phyloP scores from a whole-genome alignment of 495 filamentous ascomycete genomes.

The Neurospora sp. region DNA sequence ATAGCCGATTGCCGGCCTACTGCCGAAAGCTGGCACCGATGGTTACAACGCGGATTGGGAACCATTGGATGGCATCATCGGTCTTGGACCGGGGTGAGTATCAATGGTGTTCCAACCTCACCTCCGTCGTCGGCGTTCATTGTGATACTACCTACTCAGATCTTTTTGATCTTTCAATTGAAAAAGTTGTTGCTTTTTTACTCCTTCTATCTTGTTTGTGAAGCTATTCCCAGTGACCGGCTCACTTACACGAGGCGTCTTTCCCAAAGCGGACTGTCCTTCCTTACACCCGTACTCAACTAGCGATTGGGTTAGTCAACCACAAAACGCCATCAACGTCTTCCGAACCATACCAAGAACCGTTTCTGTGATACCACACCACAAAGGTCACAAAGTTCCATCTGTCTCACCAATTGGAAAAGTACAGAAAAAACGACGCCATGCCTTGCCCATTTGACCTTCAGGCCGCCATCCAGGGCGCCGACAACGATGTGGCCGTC shows the following conservation, averaged over 20 bases:
- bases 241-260: background rate
- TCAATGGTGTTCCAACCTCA: background rate
- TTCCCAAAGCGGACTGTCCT: background rate
- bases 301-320: background rate
- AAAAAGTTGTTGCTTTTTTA: background rate
- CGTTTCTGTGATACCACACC: constrained; percentile 5
- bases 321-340: background rate
- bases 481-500: constrained; percentile 40
- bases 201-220: background rate
- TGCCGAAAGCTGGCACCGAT: background rate
- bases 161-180: background rate
- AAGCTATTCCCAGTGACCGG: background rate
- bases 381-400: background rate
- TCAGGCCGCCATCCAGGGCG: constrained; percentile 34
- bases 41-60: background rate
- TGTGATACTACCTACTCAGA: background rate
- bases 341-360: background rate
- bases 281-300: background rate
- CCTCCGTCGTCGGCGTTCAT: background rate
- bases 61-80: background rate
- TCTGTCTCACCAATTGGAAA: background rate
- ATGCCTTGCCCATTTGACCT: constrained; percentile 14
- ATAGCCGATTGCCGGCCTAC: background rate
- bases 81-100: background rate
- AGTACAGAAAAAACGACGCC: background rate